Evolutionary conservation across 495 filamentous ascomycete genomes (phyloP).

Genomic region (Chaetomidium leptoderma): DNA sequence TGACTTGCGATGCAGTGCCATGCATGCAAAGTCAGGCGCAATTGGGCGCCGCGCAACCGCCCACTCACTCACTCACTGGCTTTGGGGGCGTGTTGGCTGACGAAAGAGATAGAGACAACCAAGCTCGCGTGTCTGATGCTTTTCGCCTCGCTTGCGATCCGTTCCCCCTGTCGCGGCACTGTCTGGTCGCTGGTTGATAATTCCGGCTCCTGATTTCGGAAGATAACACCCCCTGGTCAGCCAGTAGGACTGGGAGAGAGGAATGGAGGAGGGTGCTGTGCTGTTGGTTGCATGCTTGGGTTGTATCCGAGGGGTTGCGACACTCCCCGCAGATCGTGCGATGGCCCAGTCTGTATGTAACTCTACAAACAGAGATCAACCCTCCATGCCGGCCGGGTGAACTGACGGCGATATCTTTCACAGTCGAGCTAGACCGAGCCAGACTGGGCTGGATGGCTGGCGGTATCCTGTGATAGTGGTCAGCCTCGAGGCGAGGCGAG

Average conservation of each 20-base stretch:
- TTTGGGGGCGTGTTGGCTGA: not conserved
- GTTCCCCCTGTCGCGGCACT: not conserved
- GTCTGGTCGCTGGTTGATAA: not conserved
- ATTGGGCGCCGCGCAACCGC: not conserved
- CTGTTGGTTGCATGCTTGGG: constrained; percentile 1
- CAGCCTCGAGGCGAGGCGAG: not conserved
- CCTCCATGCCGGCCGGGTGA: no score
- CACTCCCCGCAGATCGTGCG: constrained; percentile 14
- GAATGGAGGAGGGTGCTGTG: not conserved
- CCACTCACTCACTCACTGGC: no score
- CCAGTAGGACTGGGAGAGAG: no score
- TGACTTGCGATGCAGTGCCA: not conserved
- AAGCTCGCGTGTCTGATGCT: not conserved
- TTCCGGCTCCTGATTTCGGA: constrained; percentile 5
- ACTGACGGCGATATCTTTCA: no score
- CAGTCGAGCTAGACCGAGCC: not conserved
- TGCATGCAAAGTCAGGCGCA: not conserved
- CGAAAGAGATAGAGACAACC: not conserved
- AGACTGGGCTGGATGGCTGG: not conserved
- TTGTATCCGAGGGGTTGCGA: constrained; percentile 7
- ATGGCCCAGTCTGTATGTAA: not conserved
- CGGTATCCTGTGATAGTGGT: not conserved
- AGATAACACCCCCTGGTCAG: not conserved
- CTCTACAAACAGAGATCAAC: not conserved
- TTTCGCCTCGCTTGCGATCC: not conserved